Base-by-base conservation (phyloP, 495 filamentous ascomycete genomes). In the Tricharina praecox region DNA sequence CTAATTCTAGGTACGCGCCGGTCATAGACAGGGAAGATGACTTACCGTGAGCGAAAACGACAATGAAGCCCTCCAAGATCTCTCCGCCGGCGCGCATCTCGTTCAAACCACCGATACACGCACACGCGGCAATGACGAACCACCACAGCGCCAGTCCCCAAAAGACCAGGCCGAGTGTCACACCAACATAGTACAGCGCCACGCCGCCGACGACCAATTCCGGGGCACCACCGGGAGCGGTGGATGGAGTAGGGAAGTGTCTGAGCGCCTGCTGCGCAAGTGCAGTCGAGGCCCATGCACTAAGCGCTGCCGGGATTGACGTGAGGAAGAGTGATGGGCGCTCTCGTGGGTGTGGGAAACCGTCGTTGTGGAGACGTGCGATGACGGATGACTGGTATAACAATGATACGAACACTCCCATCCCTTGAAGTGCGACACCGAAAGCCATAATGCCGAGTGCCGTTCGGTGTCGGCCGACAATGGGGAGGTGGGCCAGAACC, bases 131-230 rank as follows among this genome's bases (percentile, higher is more conserved):
- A 18, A 59, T 32, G 5, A 49, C 10, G 20, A 59, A 59, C 45
- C 58, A 48, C 56, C 56, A 59, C 3, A 54, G 11, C 23, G 56
- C 37, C 3, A 59, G 26, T 2, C 56, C 56, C 56, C 56, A 59
- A 16, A 59, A 58, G 35, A 55, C 53, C n/a, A 59, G 37, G 0
- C 49, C 28, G 18, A 47, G 18, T 0, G 47, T 33, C 11, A 59
- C 20, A 0, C 51, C 48, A 15, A 59, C 50, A 32, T 59, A 59
- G 25, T 55, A 59, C 16, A 59, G 28, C 2, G 51, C 32, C 19
- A 59, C 37, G 1, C 51, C 55, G 8, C 51, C 55, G 7, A 55
- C 49, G 8, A 55, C 45, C 16, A 34, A 34, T 18, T 50, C 55
- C 9, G 49, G 16, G 11, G 47, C 32, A 9, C 48, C 48, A 2